phyloP scores from a whole-genome alignment of 1,139 yeast species.

The Saccharomyces hybrid region DNA sequence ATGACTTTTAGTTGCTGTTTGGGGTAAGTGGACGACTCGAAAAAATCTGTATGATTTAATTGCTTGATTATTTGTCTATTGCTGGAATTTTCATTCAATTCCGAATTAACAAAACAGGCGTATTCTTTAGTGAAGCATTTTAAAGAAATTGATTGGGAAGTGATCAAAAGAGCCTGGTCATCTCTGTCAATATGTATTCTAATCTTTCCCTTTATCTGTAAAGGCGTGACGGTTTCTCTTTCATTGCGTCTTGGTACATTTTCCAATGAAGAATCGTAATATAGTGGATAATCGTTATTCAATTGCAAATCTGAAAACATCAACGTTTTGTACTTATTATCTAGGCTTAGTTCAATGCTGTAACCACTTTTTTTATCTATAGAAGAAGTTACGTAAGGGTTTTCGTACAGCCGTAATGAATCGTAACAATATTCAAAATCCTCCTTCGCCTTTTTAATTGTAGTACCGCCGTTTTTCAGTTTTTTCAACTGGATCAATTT shows the following conservation, averaged over 20 bases:
- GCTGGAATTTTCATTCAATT: conserved; percentile 1
- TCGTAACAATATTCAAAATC: conserved; percentile 13
- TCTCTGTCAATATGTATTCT: conserved; percentile 5
- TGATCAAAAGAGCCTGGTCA: conserved; percentile 8
- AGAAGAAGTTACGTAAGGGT: conserved; percentile 12
- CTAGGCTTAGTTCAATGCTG: conserved; percentile 1
- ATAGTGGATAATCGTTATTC: not conserved
- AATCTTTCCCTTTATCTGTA: conserved; percentile 10
- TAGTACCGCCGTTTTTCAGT: conserved; percentile 16
- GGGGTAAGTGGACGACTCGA: not conserved
- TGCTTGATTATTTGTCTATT: conserved; percentile 6
- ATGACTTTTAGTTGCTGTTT: not conserved
- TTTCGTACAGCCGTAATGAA: conserved; percentile 10
- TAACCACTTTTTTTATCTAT: conserved; percentile 7
- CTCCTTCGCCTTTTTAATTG: conserved; percentile 12
- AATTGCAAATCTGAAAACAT: conserved; percentile 1
- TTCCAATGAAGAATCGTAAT: not conserved
- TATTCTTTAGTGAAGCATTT: conserved; percentile 14
- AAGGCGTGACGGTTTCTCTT: conserved; percentile 4
- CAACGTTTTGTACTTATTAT: conserved; percentile 3
- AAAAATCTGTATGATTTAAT: conserved; percentile 6
- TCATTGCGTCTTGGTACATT: not conserved
- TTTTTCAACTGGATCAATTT: conserved; percentile 8
- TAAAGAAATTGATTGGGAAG: conserved; percentile 8
- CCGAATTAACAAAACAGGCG: conserved; percentile 9